A percentile compares a stretch with the other conserved stretches of the same genome.
Conservation (phyloP, 305 asterid species). For the Fraxinus floribunda region DNA sequence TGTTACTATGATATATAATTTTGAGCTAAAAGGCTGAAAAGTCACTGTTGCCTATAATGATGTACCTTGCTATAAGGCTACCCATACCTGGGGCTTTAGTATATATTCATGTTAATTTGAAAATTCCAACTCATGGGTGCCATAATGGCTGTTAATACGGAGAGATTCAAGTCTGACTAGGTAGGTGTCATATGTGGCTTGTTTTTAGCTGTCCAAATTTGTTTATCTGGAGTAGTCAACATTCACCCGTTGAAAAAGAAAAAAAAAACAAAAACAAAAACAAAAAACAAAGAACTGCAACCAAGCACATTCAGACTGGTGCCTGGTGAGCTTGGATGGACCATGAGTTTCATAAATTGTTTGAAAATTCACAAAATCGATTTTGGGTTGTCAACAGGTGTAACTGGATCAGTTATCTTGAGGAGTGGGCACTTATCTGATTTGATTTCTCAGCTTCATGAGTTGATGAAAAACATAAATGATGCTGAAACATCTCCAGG, state of each 20-base stretch:
- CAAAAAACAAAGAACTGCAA: not conserved
- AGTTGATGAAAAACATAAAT: slow-evolving; percentile 57
- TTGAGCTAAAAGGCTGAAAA: not conserved
- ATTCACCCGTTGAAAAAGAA: not conserved
- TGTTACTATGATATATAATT: not conserved
- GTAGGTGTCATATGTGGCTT: slow-evolving; percentile 7
- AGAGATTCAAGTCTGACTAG: not conserved
- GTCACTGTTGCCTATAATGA: not conserved
- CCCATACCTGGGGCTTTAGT: not conserved
- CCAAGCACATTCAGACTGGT: not conserved
- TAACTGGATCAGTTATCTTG: slow-evolving; percentile 74
- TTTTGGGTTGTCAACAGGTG: slow-evolving; percentile 43
- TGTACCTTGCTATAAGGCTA: not conserved
- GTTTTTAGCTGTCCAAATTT: slow-evolving; percentile 3
- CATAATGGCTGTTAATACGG: not conserved
- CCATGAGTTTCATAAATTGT: slow-evolving; percentile 14
- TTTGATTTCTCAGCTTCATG: slow-evolving; percentile 68
- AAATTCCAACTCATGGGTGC: not conserved
- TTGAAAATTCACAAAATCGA: not conserved
- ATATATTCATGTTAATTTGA: slow-evolving; percentile 4
- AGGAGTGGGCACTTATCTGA: slow-evolving; percentile 72
- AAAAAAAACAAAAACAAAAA: too few relatives aligned
- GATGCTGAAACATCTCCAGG: slow-evolving; percentile 78
- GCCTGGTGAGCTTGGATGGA: slow-evolving; percentile 11
- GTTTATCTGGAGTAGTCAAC: not conserved